These are phyloP conservation scores for Aspergillus cavernicola DNA, from an alignment of 495 filamentous ascomycete species.

Conservation along the genomic window DNA sequence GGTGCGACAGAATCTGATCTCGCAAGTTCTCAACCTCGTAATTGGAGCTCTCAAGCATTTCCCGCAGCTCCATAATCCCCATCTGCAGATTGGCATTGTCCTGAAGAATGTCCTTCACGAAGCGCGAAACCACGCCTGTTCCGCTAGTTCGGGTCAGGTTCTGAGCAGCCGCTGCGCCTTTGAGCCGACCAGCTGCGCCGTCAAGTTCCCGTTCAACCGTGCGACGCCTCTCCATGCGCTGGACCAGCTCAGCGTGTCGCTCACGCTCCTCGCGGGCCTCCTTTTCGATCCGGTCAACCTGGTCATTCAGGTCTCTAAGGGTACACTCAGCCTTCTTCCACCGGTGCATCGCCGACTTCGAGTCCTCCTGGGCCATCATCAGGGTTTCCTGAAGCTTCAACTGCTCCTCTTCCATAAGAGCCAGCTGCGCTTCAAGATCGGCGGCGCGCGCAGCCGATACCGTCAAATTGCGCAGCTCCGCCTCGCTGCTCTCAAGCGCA, in stretches of 20 bases:
- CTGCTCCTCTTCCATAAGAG: constrained; percentile 77
- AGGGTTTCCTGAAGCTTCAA: constrained; percentile 62
- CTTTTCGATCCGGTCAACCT: constrained; percentile 83
- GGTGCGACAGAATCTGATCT: constrained; percentile 78
- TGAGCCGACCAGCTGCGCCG: constrained; percentile 69
- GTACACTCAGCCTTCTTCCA: constrained; percentile 80
- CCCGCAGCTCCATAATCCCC: constrained; percentile 82
- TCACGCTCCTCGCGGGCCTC: constrained; percentile 81
- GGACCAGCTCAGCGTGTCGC: constrained; percentile 73
- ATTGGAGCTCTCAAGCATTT: constrained; percentile 90
- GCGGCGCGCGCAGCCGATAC: constrained; percentile 68
- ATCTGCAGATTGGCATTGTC: constrained; percentile 93
- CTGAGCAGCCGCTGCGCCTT: constrained; percentile 68
- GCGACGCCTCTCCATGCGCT: constrained; percentile 73
- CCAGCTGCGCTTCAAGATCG: constrained; percentile 73
- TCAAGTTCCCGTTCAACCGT: constrained; percentile 73
- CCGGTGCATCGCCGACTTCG: constrained; percentile 68
- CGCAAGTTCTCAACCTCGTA: constrained; percentile 84
- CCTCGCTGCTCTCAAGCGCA: constrained; percentile 69
- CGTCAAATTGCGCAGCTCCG: constrained; percentile 70
- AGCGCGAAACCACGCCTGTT: constrained; percentile 76
- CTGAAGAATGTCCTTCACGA: constrained; percentile 91
- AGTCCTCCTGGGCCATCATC: constrained; percentile 61
- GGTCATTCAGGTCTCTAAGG: constrained; percentile 70
- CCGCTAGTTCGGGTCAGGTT: constrained; percentile 52